Base-by-base conservation (phyloP, 108 stramenopile genomes). In the Skeletonema grethae region DNA sequence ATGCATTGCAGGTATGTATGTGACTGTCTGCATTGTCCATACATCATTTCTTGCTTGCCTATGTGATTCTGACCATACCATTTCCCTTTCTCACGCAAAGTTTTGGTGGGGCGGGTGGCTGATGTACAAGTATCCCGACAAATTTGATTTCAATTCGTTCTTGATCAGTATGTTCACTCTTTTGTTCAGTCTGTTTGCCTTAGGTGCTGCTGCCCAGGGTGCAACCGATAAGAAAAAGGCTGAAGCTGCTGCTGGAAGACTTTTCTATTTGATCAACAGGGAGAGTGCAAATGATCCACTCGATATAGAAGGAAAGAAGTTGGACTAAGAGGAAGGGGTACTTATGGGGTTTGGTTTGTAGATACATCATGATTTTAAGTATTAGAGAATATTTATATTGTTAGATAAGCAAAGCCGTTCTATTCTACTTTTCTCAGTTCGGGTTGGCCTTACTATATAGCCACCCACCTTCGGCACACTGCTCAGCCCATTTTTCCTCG, bases 71-170 rank as follows among this genome's bases (percentile, higher is more conserved):
- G 3, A 43, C 41, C 41, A 80, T 69, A 78, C 74, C 48, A 0
- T 43, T 43, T 2, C 15, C 15, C 12, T 2, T 5, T 11, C 46
- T 95, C 25, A 12, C 85, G n/a, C n/a, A n/a, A n/a, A 90, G 53
- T 82, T 95, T 22, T 95, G 85, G 86, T 92, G 73, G 67, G 94
- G 94, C 28, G 89, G 86, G 13, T 89, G 77, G 75, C 65, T 95
- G 15, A 41, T 95, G 11, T 76, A 67, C 66, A 86, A 69, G 7
- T 86, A 84, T 58, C 77, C 85, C 13, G 85, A 80, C 12, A 41
- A 10, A 0, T 91, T 85, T 61, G 46, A 41, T 5, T 88, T 92
- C 70, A 73, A 82, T 9, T 84, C 87, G 36, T 90, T 96, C 56
- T 73, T 96, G 73, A 85, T 90, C 29, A 68, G 87, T 15, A 90